Base-by-base conservation (phyloP, 345 rosid species). In the Kernera saxatilis region DNA sequence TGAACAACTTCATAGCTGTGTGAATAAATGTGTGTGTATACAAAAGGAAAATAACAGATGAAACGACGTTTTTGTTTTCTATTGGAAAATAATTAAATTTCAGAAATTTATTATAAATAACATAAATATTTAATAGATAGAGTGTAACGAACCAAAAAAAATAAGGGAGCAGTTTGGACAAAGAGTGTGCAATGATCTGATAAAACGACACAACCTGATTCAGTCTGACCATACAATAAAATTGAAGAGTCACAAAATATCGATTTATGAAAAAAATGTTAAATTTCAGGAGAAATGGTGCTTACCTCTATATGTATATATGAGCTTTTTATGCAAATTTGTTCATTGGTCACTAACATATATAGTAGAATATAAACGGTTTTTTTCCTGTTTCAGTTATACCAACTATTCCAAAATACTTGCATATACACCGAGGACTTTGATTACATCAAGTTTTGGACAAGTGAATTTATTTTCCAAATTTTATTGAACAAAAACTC, bases 51-150 rank as follows among this genome's bases (percentile, higher is more conserved):
- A 64, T 73, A 64, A 48, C 71, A 65, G 35, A 65, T 65, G 71
- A 64, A 55, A 64, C 71, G 50, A 72, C 49, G 39, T 54, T 64
- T 72, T 73, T 64, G 49, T 73, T 45, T 55, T 72, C 8, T 64
- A 17, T 33, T 51, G 44, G 62, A 40, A 40, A 52, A 29, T 1
- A 52, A 27, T 30, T 61, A 8, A 13, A 32, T 6, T 26, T n/a
- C 22, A 50, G 13, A 17, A 43, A 7, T 29, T 49, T 21, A 39
- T 48, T 26, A 33, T 22, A 61, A 3, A 5, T 43, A 7, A 3
- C 9, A 40, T 46, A 6, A 29, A 41, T 59, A 52, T 12, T 48
- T 36, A 43, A 72, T 71, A 30, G 43, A 27, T 57, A 23, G 32
- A 37, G 30, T 40, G 40, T n/a, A 27, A 14, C 45, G 40, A 73